These are phyloP conservation scores for Lanmaoa rubissima DNA, from an alignment of 768 basidiomycete genomes.

Conservation along the genomic window DNA sequence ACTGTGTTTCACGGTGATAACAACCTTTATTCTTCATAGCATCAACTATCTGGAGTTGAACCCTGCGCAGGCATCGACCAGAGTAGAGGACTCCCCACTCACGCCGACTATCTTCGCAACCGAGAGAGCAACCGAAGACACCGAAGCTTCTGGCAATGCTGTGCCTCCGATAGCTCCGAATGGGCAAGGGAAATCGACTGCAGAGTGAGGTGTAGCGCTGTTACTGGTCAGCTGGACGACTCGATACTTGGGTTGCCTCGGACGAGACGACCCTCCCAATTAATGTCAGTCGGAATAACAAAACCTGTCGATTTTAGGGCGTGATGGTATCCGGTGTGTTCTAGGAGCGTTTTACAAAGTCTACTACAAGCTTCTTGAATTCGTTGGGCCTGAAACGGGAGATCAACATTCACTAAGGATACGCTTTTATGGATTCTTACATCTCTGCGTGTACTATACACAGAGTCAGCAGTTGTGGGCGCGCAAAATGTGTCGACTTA, in stretches of 20 bases:
- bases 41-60: conserved; percentile 31
- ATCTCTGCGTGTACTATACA: conserved; percentile 75
- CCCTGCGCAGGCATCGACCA: conserved; percentile 31
- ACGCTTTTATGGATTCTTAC: conserved; percentile 29
- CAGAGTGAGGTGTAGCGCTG: background rate
- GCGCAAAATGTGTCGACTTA: conserved; percentile 33
- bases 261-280: background rate
- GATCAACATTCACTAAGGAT: background rate
- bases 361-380: conserved; percentile 43
- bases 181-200: background rate
- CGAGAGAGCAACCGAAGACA: background rate
- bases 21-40: conserved; percentile 8
- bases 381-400: conserved; percentile 46
- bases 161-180: background rate
- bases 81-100: conserved; percentile 25
- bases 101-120: conserved; percentile 14
- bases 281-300: background rate
- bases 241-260: background rate
- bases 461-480: conserved; percentile 4
- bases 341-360: conserved; percentile 25
- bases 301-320: background rate
- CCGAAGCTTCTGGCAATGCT: background rate
- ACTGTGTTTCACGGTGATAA: conserved; percentile 6
- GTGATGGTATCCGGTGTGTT: background rate
- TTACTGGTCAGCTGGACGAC: background rate